Conservation (phyloP, 257 asterid species). For the Dorcoceras hygrometricum region DNA sequence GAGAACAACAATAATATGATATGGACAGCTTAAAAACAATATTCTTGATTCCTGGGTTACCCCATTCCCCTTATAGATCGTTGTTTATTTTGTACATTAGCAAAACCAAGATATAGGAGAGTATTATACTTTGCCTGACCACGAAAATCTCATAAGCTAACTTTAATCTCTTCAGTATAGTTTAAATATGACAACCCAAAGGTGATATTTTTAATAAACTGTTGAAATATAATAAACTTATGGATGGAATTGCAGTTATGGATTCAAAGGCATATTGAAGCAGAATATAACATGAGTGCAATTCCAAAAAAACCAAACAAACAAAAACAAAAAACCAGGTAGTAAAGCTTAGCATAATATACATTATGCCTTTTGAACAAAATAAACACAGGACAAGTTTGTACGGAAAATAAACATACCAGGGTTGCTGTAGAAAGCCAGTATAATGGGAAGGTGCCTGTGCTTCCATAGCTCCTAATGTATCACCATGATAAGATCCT, state of each 20-base stretch:
- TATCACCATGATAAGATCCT: slow-evolving; percentile 99
- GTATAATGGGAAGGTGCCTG: slow-evolving; percentile 97
- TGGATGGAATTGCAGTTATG: slow-evolving; percentile 7
- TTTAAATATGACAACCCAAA: slow-evolving; percentile 11
- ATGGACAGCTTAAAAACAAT: too few species aligned
- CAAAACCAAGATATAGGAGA: too few species aligned
- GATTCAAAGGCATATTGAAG: slow-evolving; percentile 11
- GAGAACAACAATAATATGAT: too few species aligned
- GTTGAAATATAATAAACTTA: slow-evolving; percentile 11
- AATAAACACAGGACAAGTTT: slow-evolving; percentile 14
- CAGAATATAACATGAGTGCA: not conserved
- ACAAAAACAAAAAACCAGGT: slow-evolving; percentile 3
- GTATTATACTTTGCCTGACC: too few species aligned
- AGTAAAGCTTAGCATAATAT: slow-evolving; percentile 8
- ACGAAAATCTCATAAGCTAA: too few species aligned
- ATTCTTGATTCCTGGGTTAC: too few species aligned
- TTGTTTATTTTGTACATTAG: too few species aligned
- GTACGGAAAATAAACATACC: slow-evolving; percentile 46
- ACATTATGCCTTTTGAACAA: slow-evolving; percentile 7
- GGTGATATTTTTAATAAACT: not conserved
- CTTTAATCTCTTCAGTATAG: not conserved
- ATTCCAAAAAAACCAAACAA: slow-evolving; percentile 7
- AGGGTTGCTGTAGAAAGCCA: slow-evolving; percentile 97
- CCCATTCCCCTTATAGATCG: too few species aligned
- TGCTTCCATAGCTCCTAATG: slow-evolving; percentile 99